Base-by-base conservation (phyloP, 164 flowering plant species). In the Buxus sempervirens region DNA sequence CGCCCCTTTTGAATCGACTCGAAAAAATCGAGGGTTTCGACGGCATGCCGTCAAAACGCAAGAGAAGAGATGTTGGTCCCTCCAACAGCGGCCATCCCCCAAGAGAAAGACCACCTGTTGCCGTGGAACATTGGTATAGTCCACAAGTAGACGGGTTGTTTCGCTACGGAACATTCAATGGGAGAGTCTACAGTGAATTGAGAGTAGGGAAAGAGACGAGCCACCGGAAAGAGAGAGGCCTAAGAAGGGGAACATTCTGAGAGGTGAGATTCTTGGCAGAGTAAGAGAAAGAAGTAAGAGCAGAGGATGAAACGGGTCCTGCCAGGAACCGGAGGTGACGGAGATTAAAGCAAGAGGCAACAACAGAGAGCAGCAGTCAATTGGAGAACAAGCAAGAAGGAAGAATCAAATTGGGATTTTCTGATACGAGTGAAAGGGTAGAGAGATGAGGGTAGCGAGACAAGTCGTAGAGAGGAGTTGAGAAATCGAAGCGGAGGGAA, bases 141-240 rank as follows among this genome's bases (percentile, higher is more conserved):
- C n/a, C n/a, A n/a, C n/a, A n/a, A n/a, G n/a, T n/a, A n/a, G n/a
- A n/a, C n/a, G n/a, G n/a, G n/a, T n/a, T n/a, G n/a, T n/a, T n/a
- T n/a, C n/a, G n/a, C n/a, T n/a, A n/a, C n/a, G n/a, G n/a, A n/a
- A n/a, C n/a, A n/a, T n/a, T n/a, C n/a, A n/a, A n/a, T n/a, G n/a
- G n/a, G n/a, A n/a, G n/a, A n/a, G n/a, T n/a, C n/a, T n/a, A n/a
- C n/a, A n/a, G n/a, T n/a, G n/a, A n/a, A n/a, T 77, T 85, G 25
- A 92, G 81, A 57, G 68, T 73, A 16, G 68, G 72, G 64, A 90
- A 86, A 9, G 22, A 65, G 59, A 61, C 48, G 41, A 88, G 76
- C 87, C 92, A 88, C 14, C 36, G 57, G 75, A 88, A 76, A 64
- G n/a, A 54, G 21, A 84, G 64, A 20, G 86, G 89, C 32, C 83